Evolutionary conservation across 306 rosid genomes (phyloP).

Genomic region (Psophocarpus tetragonolobus): DNA sequence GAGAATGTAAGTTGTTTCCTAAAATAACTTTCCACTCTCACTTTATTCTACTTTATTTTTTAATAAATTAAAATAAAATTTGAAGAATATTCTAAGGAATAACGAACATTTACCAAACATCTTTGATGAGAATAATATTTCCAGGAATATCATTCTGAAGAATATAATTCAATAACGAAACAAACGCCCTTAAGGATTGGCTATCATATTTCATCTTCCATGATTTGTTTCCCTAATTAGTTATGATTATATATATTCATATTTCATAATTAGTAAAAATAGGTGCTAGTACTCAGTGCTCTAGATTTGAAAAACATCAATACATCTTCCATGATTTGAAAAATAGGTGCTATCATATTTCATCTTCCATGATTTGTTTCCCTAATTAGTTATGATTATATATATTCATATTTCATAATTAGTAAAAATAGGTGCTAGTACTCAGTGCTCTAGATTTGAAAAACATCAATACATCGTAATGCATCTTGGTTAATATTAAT

Average conservation of each 20-base stretch:
- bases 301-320: background rate
- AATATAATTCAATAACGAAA: no score
- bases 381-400: background rate
- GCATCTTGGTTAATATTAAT: background rate
- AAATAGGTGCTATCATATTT: no score
- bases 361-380: background rate
- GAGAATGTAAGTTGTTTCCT: no score
- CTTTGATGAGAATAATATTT: no score
- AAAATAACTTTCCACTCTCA: no score
- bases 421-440: background rate
- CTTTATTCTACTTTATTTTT: no score
- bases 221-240: background rate
- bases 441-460: background rate
- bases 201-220: background rate
- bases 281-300: background rate
- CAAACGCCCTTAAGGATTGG: background rate
- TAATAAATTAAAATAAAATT: no score
- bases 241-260: background rate
- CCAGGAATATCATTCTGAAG: no score
- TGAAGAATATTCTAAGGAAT: no score
- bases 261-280: background rate
- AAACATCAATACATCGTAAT: background rate
- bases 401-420: background rate
- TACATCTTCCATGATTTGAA: no score
- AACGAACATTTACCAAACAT: no score